These are phyloP conservation scores for Fusarium brevicatenulatum DNA, from an alignment of 2,329 filamentous ascomycete species.

Conservation along the genomic window DNA sequence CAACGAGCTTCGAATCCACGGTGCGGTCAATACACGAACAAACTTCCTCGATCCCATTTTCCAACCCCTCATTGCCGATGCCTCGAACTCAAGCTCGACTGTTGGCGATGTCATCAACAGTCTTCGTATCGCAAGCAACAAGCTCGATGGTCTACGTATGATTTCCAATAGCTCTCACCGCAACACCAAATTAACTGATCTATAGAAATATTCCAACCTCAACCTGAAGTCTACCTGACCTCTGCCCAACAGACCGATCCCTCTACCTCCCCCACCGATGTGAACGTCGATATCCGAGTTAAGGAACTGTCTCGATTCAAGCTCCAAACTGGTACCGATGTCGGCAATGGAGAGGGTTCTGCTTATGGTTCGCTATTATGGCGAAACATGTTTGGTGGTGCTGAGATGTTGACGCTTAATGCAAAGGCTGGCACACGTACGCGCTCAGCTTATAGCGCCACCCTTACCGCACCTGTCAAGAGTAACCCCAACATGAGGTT, in stretches of 20 bases:
- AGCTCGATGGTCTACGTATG: constrained; percentile 83
- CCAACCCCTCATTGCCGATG: constrained; percentile 77
- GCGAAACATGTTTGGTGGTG: constrained; percentile 94
- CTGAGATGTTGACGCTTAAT: constrained; percentile 87
- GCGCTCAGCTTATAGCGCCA: constrained; percentile 88
- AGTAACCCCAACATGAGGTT: constrained; percentile 85
- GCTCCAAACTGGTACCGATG: constrained; percentile 92
- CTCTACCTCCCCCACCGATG: constrained; percentile 76
- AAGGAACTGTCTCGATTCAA: constrained; percentile 85
- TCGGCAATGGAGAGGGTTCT: constrained; percentile 93
- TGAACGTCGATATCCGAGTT: constrained; percentile 85
- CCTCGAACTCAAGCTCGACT: constrained; percentile 75
- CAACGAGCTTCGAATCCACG: constrained; percentile 84
- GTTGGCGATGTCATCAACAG: constrained; percentile 81
- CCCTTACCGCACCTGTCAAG: constrained; percentile 82
- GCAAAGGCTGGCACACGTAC: constrained; percentile 91
- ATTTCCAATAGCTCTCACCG: not conserved
- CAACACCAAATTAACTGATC: constrained; percentile 38
- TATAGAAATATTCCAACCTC: constrained; percentile 85
- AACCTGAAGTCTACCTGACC: constrained; percentile 85
- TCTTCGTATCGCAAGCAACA: constrained; percentile 75
- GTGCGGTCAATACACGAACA: constrained; percentile 83
- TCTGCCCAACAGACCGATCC: constrained; percentile 75
- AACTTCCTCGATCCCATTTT: constrained; percentile 86
- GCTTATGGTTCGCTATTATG: constrained; percentile 88